phyloP scores from a whole-genome alignment of 2,329 filamentous ascomycete species.

The Pleurostoma richardsiae region DNA sequence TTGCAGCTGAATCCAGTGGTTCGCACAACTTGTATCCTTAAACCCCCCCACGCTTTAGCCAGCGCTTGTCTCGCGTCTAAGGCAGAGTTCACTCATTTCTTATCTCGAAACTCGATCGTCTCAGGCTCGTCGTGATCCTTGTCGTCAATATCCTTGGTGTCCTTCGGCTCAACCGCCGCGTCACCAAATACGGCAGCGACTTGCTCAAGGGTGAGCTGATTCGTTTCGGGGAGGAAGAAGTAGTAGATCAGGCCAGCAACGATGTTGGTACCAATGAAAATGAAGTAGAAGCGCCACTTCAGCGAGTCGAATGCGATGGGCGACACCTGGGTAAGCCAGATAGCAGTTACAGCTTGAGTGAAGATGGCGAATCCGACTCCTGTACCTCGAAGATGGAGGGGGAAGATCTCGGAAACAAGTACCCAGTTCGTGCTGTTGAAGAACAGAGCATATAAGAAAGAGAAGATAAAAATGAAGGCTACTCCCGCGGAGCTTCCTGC shows the following conservation, averaged over 20 bases:
- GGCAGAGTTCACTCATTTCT: not conserved
- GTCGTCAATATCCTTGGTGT: slow-evolving; percentile 27
- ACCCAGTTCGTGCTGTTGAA: slow-evolving; percentile 26
- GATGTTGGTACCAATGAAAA: slow-evolving; percentile 24
- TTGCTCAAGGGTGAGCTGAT: slow-evolving; percentile 23
- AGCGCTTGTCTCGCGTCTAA: no score
- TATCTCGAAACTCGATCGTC: not conserved
- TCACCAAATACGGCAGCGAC: slow-evolving; percentile 26
- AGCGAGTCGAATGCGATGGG: slow-evolving; percentile 20
- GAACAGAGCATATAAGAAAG: slow-evolving; percentile 21
- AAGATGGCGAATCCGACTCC: slow-evolving; percentile 46
- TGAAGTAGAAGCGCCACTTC: slow-evolving; percentile 23
- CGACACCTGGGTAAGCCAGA: slow-evolving; percentile 22
- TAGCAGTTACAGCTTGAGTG: slow-evolving; percentile 19
- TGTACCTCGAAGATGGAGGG: slow-evolving; percentile 51
- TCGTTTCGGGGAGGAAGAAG: slow-evolving; percentile 28
- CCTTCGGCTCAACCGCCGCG: slow-evolving; percentile 22
- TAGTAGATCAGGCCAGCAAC: slow-evolving; percentile 21
- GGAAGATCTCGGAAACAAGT: slow-evolving; percentile 30
- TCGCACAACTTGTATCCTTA: no score
- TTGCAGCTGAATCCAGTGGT: no score
- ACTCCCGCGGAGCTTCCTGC: slow-evolving; percentile 16
- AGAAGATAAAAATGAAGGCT: slow-evolving; percentile 25
- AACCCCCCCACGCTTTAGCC: no score
- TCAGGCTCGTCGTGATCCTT: slow-evolving; percentile 11